phyloP scores from a whole-genome alignment of 345 rosid genomes.

The Mercurialis annua region DNA sequence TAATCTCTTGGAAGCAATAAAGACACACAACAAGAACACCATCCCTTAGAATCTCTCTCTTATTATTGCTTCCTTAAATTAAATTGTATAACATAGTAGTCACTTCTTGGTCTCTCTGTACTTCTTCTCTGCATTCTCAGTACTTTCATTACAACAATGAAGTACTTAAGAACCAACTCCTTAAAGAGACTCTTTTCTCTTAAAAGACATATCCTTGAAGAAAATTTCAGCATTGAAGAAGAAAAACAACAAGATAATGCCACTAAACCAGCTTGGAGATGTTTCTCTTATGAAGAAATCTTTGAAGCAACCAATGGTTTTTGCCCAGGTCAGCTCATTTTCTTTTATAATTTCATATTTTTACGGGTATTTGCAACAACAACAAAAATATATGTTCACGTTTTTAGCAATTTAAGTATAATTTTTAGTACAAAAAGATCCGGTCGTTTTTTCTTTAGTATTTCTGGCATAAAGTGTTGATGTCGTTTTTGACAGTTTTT shows the following conservation, averaged over 20 bases:
- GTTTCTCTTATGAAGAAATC: slow-evolving; percentile 86
- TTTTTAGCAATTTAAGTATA: no score
- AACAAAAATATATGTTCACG: no score
- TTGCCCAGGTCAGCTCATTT: slow-evolving; percentile 59
- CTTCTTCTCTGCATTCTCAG: not conserved
- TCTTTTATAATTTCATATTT: no score
- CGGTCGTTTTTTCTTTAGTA: no score
- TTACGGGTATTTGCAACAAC: no score
- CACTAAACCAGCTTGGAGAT: slow-evolving; percentile 81
- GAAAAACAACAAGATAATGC: slow-evolving; percentile 13
- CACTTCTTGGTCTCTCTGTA: not conserved
- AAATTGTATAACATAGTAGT: no score
- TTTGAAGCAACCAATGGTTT: slow-evolving; percentile 67
- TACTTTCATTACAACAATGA: slow-evolving; percentile 43
- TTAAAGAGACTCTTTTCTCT: slow-evolving; percentile 77
- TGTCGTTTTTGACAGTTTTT: no score
- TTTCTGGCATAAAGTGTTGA: no score
- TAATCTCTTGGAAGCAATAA: no score
- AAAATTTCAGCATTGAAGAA: slow-evolving; percentile 28
- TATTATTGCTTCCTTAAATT: not conserved
- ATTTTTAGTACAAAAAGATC: no score
- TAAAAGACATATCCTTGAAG: slow-evolving; percentile 58
- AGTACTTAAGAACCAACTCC: slow-evolving; percentile 74
- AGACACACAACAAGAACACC: not conserved
- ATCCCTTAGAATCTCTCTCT: not conserved